Percentiles rank a stretch among this genome's conserved stretches.
Evolutionary conservation across 805 yeast species (phyloP).

Genomic region (Scheffersomyces spartinae): DNA sequence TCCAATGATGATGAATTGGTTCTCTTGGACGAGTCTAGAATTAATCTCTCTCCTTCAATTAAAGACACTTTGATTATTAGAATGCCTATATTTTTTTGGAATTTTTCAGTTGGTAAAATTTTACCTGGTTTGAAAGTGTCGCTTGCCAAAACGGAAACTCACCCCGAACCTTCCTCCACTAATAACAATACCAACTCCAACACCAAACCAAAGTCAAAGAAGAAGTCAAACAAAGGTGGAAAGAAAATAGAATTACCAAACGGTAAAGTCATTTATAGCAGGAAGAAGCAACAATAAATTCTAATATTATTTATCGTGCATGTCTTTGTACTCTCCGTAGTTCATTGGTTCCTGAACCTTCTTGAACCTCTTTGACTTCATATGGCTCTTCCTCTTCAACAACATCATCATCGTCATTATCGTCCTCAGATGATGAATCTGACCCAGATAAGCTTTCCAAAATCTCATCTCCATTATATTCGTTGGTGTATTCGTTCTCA

Average conservation of each 20-base stretch:
- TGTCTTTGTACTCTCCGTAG: too few relatives aligned
- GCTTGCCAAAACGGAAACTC: too few relatives aligned
- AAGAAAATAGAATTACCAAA: constrained; percentile 44
- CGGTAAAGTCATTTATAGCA: constrained; percentile 42
- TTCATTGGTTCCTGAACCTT: too few relatives aligned
- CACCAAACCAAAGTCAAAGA: constrained; percentile 11
- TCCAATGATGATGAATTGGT: constrained; percentile 26
- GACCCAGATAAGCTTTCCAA: constrained; percentile 6
- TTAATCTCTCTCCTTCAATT: constrained; percentile 36
- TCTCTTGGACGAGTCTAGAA: constrained; percentile 34
- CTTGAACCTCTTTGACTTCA: constrained; percentile 2
- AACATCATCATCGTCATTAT: constrained; percentile 2
- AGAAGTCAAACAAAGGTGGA: constrained; percentile 25
- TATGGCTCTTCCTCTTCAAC: constrained; percentile 3
- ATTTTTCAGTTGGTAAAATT: constrained; percentile 27
- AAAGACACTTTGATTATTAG: constrained; percentile 36
- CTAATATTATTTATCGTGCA: too few relatives aligned
- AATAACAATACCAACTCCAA: constrained; percentile 4
- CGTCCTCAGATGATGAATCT: constrained; percentile 6
- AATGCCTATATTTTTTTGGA: constrained; percentile 34
- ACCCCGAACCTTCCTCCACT: constrained; percentile 1
- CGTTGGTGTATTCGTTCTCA: constrained; percentile 11
- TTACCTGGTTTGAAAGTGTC: constrained; percentile 8
- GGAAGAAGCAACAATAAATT: too few relatives aligned
- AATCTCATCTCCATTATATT: constrained; percentile 8